Evolutionary conservation across 2,329 filamentous ascomycete genomes (phyloP), one percentile per base, ranked within the genome.

Genomic region (Fusarium nurragi): DNA sequence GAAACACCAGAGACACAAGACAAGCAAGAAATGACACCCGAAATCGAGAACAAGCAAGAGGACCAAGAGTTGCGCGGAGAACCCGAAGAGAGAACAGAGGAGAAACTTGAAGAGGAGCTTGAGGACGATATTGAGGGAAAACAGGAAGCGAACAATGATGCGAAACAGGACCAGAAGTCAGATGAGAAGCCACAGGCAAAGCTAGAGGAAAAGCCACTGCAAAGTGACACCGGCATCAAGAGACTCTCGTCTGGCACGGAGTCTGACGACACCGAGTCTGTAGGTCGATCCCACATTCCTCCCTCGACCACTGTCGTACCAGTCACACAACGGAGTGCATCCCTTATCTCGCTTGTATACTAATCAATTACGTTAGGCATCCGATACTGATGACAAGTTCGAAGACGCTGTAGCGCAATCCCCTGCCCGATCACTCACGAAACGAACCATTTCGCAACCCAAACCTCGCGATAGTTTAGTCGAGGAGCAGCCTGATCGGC

Each of bases 381-480:
- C 67, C 32, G 77, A 77, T 26, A 59, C 73, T 28, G 77, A 79
- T 32, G 77, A 79, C 37, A 69, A 86, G 16, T 97, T 96, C 73
- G 92, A 97, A 79, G 93, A 97, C 82, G 93, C 92, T 53, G 80
- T 87, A 69, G 90, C 92, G 76, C 86, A 83, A 59, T 78, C 81
- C 41, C 88, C 87, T 30, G 81, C 86, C 49, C 86, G 90, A 60
- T 92, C 90, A 23, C 78, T 93, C 62, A 88, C 85, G 34, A 82
- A 81, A 67, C 78, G 83, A 73, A 69, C 73, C 50, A 67, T 71
- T 6, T 77, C 77, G 18, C 65, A 75, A 41, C 70, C 78, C 36
- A 79, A 76, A 59, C 72, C 74, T 22, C 73, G 70, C 23, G 60
- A 67, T 18, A 36, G 54, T 18, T 23, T 47, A 30, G 49, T 44